phyloP scores from a whole-genome alignment of 2,329 filamentous ascomycete genomes.

The Phoma herbarum region DNA sequence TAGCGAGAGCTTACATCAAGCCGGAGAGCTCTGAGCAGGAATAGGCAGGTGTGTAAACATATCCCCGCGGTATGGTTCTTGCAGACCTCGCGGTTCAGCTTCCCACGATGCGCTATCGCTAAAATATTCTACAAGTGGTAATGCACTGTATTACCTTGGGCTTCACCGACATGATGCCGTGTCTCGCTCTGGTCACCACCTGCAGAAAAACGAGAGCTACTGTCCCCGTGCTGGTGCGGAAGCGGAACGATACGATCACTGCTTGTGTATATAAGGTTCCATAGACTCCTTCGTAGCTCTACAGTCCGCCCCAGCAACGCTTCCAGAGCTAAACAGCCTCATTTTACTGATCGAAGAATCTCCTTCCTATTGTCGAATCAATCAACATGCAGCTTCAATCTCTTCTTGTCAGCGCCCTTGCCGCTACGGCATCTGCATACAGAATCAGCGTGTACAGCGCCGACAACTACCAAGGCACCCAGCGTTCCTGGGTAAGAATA shows the following conservation, averaged over 20 bases:
- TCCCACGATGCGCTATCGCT: no score
- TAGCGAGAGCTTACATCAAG: background rate
- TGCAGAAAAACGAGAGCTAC: no score
- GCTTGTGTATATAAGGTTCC: background rate
- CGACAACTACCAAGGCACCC: background rate
- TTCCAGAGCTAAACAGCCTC: background rate
- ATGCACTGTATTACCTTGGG: no score
- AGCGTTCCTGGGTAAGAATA: background rate
- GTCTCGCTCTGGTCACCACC: no score
- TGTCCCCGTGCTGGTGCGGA: background rate
- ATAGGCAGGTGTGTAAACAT: background rate
- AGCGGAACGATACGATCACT: background rate
- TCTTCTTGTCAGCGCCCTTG: background rate
- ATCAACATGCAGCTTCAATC: background rate
- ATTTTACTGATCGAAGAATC: background rate
- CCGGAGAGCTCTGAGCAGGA: background rate
- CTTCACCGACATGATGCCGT: no score
- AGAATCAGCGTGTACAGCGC: background rate
- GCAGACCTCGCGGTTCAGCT: no score
- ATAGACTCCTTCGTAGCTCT: no score
- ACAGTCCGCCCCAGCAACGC: no score
- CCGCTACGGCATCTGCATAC: background rate
- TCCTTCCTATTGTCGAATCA: background rate
- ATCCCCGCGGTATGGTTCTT: no score
- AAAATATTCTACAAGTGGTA: no score